A percentile compares a stretch with the other conserved stretches of the same genome.
Evolutionary conservation across 202 grass and related monocot species (phyloP).

Genomic region (Panicum virgatum): DNA sequence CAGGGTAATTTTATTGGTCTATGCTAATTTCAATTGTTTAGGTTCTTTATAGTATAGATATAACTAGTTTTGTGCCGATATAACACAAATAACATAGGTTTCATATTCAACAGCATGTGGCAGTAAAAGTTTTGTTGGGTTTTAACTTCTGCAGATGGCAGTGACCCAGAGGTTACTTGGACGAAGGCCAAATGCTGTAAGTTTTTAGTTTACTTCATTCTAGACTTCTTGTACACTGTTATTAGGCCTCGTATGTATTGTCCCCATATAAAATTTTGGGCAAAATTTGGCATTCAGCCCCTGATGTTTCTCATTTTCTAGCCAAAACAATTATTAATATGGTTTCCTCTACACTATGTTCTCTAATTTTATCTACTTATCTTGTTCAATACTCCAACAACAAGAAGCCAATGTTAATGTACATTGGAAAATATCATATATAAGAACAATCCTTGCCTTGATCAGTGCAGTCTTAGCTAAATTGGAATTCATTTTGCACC

Average conservation of each 20-base stretch:
- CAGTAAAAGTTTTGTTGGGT: constrained; percentile 21
- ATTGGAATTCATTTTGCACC: constrained; percentile 6
- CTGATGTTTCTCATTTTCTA: constrained; percentile 9
- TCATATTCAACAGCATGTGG: neutral
- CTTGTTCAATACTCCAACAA: neutral
- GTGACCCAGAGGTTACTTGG: constrained; percentile 48
- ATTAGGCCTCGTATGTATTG: neutral
- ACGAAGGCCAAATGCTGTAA: constrained; percentile 57
- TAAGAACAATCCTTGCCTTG: constrained; percentile 4
- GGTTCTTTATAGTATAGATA: too few relatives aligned
- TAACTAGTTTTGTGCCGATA: constrained; percentile 28
- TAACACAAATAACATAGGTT: neutral
- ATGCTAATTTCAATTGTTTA: too few relatives aligned
- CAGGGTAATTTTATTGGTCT: too few relatives aligned
- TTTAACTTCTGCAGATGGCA: constrained; percentile 48
- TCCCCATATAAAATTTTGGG: constrained; percentile 11
- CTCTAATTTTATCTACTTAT: neutral
- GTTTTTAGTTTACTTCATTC: constrained; percentile 33
- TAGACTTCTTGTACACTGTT: neutral
- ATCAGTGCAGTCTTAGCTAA: constrained; percentile 8
- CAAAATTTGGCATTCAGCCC: constrained; percentile 19
- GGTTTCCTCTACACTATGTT: constrained; percentile 1
- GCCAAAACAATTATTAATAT: constrained; percentile 3
- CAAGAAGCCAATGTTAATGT: neutral
- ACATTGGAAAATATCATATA: constrained; percentile 8